These are phyloP conservation scores for Eustoma russellianum DNA, from an alignment of 257 asterid genomes.

Conservation along the genomic window DNA sequence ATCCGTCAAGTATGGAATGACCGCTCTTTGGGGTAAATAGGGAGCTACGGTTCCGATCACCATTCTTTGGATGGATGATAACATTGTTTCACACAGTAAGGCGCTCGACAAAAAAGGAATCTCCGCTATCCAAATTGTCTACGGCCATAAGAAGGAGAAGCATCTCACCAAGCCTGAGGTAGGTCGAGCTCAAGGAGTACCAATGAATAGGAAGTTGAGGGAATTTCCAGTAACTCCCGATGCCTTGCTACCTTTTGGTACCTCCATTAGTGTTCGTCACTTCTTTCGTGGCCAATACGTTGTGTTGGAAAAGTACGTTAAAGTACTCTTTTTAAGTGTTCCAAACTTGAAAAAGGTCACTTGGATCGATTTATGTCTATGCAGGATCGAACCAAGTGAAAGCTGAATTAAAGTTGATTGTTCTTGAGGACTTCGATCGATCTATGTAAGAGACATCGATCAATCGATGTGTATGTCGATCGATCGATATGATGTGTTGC, in stretches of 20 bases:
- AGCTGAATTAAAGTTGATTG: too few species aligned
- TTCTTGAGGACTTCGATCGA: too few species aligned
- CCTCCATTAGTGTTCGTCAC: conserved; percentile 71
- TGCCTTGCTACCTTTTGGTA: conserved; percentile 90
- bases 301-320: too few species aligned
- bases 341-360: too few species aligned
- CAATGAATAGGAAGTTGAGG: conserved; percentile 86
- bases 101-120: conserved; percentile 76
- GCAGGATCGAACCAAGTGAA: too few species aligned
- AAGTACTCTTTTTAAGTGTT: too few species aligned
- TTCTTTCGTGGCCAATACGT: conserved; percentile 89
- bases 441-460: too few species aligned
- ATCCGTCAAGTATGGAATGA: conserved; percentile 94
- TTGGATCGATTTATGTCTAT: too few species aligned
- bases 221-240: conserved; percentile 93
- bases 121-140: conserved; percentile 80
- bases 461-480: too few species aligned
- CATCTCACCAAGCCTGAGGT: conserved; percentile 88
- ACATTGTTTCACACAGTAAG: conserved; percentile 84
- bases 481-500: too few species aligned
- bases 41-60: conserved; percentile 80
- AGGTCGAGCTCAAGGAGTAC: conserved; percentile 97
- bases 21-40: conserved; percentile 97
- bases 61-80: conserved; percentile 82
- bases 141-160: conserved; percentile 91